Percentiles rank a stretch among this genome's conserved stretches.
These are phyloP conservation scores for Terfezia claveryi DNA, from an alignment of 495 filamentous ascomycete species.

Conservation along the genomic window DNA sequence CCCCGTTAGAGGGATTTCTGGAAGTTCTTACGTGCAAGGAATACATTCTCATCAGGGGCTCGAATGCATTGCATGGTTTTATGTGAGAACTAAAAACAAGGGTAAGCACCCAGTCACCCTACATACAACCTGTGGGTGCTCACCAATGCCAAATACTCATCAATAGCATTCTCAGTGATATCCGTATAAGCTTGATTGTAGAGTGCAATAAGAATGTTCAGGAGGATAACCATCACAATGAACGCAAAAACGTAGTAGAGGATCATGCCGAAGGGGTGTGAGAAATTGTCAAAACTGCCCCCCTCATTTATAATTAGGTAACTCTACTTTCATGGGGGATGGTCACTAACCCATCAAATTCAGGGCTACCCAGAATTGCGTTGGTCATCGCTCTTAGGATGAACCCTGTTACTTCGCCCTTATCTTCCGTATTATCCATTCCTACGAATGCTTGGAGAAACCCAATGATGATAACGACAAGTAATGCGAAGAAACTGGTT, in stretches of 20 bases:
- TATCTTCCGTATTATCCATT: slow-evolving; percentile 59
- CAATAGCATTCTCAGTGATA: slow-evolving; percentile 80
- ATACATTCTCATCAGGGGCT: slow-evolving; percentile 93
- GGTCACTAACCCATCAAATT: slow-evolving; percentile 70
- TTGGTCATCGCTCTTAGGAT: slow-evolving; percentile 84
- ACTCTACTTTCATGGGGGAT: slow-evolving; percentile 22
- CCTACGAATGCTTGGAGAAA: slow-evolving; percentile 94
- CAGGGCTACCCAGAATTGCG: slow-evolving; percentile 68
- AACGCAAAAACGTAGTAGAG: slow-evolving; percentile 95
- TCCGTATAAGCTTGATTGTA: slow-evolving; percentile 94
- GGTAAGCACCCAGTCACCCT: not conserved
- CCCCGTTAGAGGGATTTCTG: not conserved
- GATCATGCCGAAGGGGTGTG: slow-evolving; percentile 60
- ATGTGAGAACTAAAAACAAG: slow-evolving; percentile 36
- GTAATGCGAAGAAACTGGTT: slow-evolving; percentile 62
- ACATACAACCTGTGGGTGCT: not conserved
- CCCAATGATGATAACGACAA: slow-evolving; percentile 63
- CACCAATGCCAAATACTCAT: slow-evolving; percentile 72
- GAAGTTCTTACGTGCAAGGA: slow-evolving; percentile 45
- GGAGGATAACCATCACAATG: slow-evolving; percentile 71
- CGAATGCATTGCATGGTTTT: slow-evolving; percentile 93
- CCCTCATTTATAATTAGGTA: slow-evolving; percentile 64
- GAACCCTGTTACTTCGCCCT: slow-evolving; percentile 37
- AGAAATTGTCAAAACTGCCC: slow-evolving; percentile 46
- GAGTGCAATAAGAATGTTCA: slow-evolving; percentile 87